A percentile compares a stretch with the other conserved stretches of the same genome.
phyloP scores from a whole-genome alignment of 2,329 filamentous ascomycete genomes.

The Didymella arachidicola region DNA sequence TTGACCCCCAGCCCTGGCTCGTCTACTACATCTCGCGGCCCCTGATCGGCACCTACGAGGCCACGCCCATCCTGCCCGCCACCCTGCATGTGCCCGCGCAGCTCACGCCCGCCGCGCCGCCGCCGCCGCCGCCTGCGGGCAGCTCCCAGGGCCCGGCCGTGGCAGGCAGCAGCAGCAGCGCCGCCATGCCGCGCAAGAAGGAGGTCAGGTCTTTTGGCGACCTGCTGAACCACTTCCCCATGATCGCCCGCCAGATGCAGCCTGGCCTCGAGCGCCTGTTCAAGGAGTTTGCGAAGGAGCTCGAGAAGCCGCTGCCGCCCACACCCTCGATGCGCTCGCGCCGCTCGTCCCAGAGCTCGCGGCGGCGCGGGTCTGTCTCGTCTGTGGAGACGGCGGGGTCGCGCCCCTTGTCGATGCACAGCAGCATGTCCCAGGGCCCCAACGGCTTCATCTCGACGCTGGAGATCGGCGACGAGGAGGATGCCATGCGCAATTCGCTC shows the following conservation, averaged over 20 bases:
- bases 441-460: slow-evolving; percentile 51
- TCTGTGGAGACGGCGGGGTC: slow-evolving; percentile 42
- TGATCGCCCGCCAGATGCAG: slow-evolving; percentile 97
- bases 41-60: slow-evolving; percentile 82
- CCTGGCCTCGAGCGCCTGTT: slow-evolving; percentile 88
- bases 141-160: slow-evolving; percentile 19
- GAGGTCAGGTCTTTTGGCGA: slow-evolving; percentile 92
- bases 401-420: slow-evolving; percentile 47
- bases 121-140: slow-evolving; percentile 16
- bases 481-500: slow-evolving; percentile 84
- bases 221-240: slow-evolving; percentile 87
- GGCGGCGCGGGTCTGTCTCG: slow-evolving; percentile 47
- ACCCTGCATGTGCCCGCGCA: slow-evolving; percentile 34
- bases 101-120: slow-evolving; percentile 14
- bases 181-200: slow-evolving; percentile 73
- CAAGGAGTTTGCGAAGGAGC: slow-evolving; percentile 83
- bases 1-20: slow-evolving; percentile 92
- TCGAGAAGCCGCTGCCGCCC: slow-evolving; percentile 83
- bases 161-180: slow-evolving; percentile 35
- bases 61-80: slow-evolving; percentile 74
- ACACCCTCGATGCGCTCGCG: slow-evolving; percentile 62
- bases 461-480: slow-evolving; percentile 89
- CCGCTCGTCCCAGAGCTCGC: slow-evolving; percentile 44
- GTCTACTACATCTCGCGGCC: slow-evolving; percentile 95
- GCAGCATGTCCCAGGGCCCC: slow-evolving; percentile 46